Base-by-base conservation (phyloP, 371 early-diverging fungal species). In the Syncephalastrum sp. region DNA sequence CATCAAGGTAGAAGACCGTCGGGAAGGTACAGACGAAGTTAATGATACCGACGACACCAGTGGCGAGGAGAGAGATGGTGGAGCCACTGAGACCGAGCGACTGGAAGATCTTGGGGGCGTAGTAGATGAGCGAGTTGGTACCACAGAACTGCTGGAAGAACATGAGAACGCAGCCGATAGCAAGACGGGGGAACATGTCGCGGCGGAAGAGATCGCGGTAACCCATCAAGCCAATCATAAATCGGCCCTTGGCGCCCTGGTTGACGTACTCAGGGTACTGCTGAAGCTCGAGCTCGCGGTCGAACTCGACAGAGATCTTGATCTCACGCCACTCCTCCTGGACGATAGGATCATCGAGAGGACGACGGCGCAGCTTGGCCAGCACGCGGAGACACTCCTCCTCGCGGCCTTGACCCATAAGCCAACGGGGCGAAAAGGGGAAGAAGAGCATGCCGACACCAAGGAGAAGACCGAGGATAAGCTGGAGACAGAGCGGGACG, bases 361-460 rank as follows among this genome's bases (percentile, higher is more conserved):
- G 70, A 21, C 77, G 76, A 44, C 83, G 75, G 25, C 92, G 86
- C 61, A 96, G 78, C 47, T 84, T 81, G 47, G 91, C 85, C 5
- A 96, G 69, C 12, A 86, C 87, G 17, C 59, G 47, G 12, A 84
- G 73, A 7, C 89, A 91, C 59, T 94, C 92, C 16, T 85, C 86
- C 38, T 82, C 72, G 16, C 87, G 82, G 47, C 69, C 80, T 54
- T 82, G 59, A 52, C 69, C 65, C 64, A 87, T 81, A 54, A 96
- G 74, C 93, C 94, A 96, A 70, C 97, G 91, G 42, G 95, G 96
- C 6, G 94, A 93, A 68, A 67, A 84, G 10, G 96, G 96, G 78
- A 93, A 85, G 69, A 91, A 79, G 19, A 82, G 38, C 65, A 88
- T 87, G 54, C 88, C 75, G 41, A 80, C 5, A 24, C 88, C 68